Evolutionary conservation across 148 eudicot genomes (phyloP), one percentile per base, ranked within the genome.

Genomic region (Rhododendron ovatum): DNA sequence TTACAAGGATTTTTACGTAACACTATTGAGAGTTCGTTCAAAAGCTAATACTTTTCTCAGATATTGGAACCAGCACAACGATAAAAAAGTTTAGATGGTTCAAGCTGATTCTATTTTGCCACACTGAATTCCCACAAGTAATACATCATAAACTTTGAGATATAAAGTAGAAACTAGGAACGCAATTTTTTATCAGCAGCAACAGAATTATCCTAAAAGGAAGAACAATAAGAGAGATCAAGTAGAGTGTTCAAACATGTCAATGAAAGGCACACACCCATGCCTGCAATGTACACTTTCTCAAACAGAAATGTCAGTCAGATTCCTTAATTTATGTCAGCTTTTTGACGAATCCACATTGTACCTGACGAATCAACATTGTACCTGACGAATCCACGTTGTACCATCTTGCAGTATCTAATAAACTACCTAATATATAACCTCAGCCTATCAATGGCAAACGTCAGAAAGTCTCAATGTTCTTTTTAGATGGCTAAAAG

Each of bases 271-370:
- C 53, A n/a, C 37, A 13, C 75, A 28, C 18, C 37, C 37, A 69
- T 69, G 75, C 15, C 74, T n/a, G 33, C 35, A 67, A n/a, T 10
- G 14, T 78, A 78, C 81, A 78, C 55, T 43, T 78, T 45, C 30
- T 77, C 80, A 77, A 45, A 78, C 81, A 78, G 30, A 78, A 45
- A 78, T 10, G 55, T 11, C 81, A 78, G 81, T 78, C 81, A 43
- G 81, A 20, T 78, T 41, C 81, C 3, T 78, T 41, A 78, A 78
- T 39, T 4, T 41, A 24, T 11, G 33, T 78, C 30, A 22, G 26
- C 15, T 77, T 77, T 22, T 41, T 17, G 51, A 76, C 15, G 3
- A 76, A 43, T 43, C 81, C 18, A 45, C 81, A 45, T 45, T 78
- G 48, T 76, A 76, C 80, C 47, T 15, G 7, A 73, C 22, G 8